Evolutionary conservation across 2,329 filamentous ascomycete genomes (phyloP).

Genomic region (Colletotrichum cereale): DNA sequence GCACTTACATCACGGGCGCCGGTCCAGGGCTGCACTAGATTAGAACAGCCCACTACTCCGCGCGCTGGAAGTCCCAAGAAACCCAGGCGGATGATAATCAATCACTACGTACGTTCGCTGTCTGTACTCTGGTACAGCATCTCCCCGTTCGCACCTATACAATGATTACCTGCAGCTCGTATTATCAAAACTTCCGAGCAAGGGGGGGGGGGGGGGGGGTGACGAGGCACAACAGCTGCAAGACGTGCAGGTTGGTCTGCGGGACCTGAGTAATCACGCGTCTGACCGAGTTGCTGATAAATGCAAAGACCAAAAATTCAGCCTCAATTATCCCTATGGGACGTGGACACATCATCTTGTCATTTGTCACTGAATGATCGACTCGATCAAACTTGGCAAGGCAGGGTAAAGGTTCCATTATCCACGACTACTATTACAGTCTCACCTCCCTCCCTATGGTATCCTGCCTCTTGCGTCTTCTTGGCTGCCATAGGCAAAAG

Average conservation of each 20-base stretch:
- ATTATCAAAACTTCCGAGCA: not conserved
- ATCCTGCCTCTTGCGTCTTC: conserved; percentile 20
- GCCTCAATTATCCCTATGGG: too few relatives aligned
- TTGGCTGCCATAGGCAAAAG: conserved; percentile 6
- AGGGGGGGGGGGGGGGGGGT: not conserved
- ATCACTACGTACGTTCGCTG: not conserved
- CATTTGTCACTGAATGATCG: not conserved
- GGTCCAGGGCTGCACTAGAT: not conserved
- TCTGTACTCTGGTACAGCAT: not conserved
- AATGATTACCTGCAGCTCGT: not conserved
- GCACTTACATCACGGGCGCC: not conserved
- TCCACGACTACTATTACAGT: conserved; percentile 40
- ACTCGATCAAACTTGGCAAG: not conserved
- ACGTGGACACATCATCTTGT: not conserved
- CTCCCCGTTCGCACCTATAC: not conserved
- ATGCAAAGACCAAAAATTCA: not conserved
- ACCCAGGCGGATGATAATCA: not conserved
- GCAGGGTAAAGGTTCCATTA: conserved; percentile 31
- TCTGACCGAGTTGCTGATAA: not conserved
- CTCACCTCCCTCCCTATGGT: conserved; percentile 26
- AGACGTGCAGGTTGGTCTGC: not conserved
- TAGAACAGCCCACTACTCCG: not conserved
- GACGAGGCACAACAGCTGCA: not conserved
- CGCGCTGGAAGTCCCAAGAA: not conserved
- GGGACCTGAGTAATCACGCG: conserved; percentile 6